Conservation (phyloP, 1,139 yeast species). For the Kurtzmaniella quercitrusa region DNA sequence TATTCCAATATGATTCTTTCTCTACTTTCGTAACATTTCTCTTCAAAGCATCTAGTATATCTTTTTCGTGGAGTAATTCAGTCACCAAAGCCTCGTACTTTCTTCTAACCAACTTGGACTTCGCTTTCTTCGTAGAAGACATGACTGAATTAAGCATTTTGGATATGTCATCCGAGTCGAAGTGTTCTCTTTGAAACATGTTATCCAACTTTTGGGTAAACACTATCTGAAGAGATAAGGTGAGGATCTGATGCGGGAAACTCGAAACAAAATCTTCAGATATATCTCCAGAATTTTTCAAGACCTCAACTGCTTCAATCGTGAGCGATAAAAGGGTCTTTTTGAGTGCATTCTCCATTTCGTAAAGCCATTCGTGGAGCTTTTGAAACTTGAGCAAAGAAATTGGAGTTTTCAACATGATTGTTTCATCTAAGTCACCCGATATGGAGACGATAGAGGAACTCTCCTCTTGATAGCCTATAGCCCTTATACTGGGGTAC, state of each 20-base stretch:
- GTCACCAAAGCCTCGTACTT: slow-evolving; percentile 59
- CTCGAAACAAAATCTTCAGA: not conserved
- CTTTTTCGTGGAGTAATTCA: slow-evolving; percentile 63
- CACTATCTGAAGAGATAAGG: slow-evolving; percentile 54
- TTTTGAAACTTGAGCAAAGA: slow-evolving; percentile 38
- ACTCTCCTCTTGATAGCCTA: slow-evolving; percentile 36
- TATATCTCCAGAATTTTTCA: not conserved
- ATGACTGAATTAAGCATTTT: not conserved
- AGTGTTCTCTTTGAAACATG: slow-evolving; percentile 11
- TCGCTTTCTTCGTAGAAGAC: not conserved
- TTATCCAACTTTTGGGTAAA: slow-evolving; percentile 50
- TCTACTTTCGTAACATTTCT: slow-evolving; percentile 15
- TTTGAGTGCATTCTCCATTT: slow-evolving; percentile 54
- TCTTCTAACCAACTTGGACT: slow-evolving; percentile 18
- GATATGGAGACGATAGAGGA: slow-evolving; percentile 42
- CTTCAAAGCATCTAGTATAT: slow-evolving; percentile 28
- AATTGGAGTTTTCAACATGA: slow-evolving; percentile 44
- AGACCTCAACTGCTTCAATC: slow-evolving; percentile 18
- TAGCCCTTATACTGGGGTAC: slow-evolving; percentile 60
- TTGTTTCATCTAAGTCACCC: slow-evolving; percentile 63
- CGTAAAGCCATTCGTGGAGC: slow-evolving; percentile 61
- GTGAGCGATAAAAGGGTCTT: slow-evolving; percentile 41
- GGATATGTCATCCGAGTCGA: slow-evolving; percentile 5
- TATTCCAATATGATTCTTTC: slow-evolving; percentile 37
- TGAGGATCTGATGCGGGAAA: slow-evolving; percentile 54